These are phyloP conservation scores for Clonostachys chloroleuca DNA, from an alignment of 2,329 filamentous ascomycete genomes.

Conservation along the genomic window DNA sequence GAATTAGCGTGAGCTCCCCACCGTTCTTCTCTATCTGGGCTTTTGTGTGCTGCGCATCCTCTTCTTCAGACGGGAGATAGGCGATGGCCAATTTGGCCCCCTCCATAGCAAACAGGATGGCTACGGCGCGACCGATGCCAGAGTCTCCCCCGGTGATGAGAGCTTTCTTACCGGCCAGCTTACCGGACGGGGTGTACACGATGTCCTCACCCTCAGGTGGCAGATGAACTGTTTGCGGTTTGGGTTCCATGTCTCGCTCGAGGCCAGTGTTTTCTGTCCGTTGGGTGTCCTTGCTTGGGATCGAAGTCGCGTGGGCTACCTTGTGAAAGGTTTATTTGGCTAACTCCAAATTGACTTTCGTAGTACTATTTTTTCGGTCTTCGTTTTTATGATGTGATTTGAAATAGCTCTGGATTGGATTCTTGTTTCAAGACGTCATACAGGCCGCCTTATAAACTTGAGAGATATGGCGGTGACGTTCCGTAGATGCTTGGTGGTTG, in stretches of 20 bases:
- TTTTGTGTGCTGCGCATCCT: constrained; percentile 50
- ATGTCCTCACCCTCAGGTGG: neutral
- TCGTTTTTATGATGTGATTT: too few relatives aligned
- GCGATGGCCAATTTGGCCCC: constrained; percentile 52
- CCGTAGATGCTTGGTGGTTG: too few relatives aligned
- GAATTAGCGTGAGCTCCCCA: neutral
- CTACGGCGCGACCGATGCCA: constrained; percentile 18
- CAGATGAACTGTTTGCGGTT: neutral
- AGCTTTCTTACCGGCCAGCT: constrained; percentile 43
- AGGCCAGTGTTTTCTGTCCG: neutral
- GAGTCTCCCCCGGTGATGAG: constrained; percentile 52
- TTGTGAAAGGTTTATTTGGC: too few relatives aligned
- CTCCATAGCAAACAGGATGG: constrained; percentile 52
- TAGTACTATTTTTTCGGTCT: too few relatives aligned
- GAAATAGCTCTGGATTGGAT: too few relatives aligned
- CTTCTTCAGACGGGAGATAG: constrained; percentile 49
- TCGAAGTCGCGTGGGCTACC: too few relatives aligned
- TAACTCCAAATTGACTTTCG: too few relatives aligned
- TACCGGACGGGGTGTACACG: constrained; percentile 22
- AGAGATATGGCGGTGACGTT: too few relatives aligned
- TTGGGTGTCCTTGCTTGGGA: too few relatives aligned
- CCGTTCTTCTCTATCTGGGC: constrained; percentile 36
- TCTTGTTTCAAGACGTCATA: too few relatives aligned
- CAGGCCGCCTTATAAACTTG: too few relatives aligned
- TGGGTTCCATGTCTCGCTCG: neutral